phyloP scores from a whole-genome alignment of 805 yeast genomes.

The Candida sithepensis region DNA sequence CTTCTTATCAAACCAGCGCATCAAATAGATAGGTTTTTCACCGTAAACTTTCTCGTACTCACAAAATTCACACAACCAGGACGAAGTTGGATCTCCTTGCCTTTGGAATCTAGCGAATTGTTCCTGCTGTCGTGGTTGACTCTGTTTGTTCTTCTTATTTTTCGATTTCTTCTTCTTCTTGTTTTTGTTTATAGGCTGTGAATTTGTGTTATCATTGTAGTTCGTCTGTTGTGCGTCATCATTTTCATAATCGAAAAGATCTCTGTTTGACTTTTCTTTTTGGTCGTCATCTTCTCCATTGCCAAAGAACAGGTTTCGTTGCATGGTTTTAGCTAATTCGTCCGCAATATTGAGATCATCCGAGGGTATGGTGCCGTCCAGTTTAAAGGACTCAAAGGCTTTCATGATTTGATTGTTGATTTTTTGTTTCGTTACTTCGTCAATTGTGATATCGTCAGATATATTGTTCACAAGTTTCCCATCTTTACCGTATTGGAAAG shows the following conservation, averaged over 20 bases:
- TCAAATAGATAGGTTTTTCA: slow-evolving; percentile 39
- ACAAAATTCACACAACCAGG: slow-evolving; percentile 42
- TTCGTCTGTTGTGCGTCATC: not conserved
- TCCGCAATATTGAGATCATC: slow-evolving; percentile 1
- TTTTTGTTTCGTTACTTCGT: slow-evolving; percentile 15
- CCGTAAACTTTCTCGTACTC: slow-evolving; percentile 49
- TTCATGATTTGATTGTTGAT: slow-evolving; percentile 21
- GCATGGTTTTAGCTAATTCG: slow-evolving; percentile 1
- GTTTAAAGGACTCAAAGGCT: slow-evolving; percentile 22
- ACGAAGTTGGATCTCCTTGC: slow-evolving; percentile 15
- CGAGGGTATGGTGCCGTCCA: slow-evolving; percentile 10
- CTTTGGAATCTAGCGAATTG: not conserved
- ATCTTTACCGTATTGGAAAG: slow-evolving; percentile 21
- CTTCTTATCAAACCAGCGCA: slow-evolving; percentile 41
- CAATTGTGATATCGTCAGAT: slow-evolving; percentile 7
- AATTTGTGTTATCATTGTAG: not conserved
- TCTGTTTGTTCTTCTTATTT: slow-evolving; percentile 3
- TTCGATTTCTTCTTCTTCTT: slow-evolving; percentile 18
- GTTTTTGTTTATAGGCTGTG: not conserved
- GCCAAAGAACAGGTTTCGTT: not conserved
- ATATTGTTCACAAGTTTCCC: slow-evolving; percentile 15
- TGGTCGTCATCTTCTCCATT: not conserved
- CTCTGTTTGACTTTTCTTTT: not conserved
- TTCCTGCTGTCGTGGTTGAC: not conserved
- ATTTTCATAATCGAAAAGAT: not conserved